These are phyloP conservation scores for Acanthochlamys bracteata DNA, from an alignment of 106 monocot genomes.

Conservation along the genomic window DNA sequence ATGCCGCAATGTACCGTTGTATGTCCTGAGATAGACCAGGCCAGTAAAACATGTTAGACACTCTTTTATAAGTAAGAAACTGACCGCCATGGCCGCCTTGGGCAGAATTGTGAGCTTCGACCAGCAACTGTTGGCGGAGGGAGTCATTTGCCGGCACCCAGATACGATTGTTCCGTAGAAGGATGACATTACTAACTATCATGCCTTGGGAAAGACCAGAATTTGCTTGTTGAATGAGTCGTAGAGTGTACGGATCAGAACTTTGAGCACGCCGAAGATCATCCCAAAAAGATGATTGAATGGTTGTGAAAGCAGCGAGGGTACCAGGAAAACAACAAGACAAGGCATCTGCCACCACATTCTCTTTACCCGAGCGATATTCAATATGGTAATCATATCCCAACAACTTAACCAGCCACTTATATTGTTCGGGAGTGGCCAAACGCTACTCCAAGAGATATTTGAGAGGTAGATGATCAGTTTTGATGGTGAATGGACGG, in stretches of 20 bases:
- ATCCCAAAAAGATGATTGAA: too few species aligned
- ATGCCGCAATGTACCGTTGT: background rate
- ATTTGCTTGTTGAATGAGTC: too few species aligned
- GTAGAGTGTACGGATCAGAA: too few species aligned
- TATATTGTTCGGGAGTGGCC: slow-evolving; percentile 4
- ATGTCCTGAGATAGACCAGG: background rate
- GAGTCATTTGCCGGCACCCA: background rate
- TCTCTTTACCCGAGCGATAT: background rate
- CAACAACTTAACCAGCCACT: slow-evolving; percentile 8
- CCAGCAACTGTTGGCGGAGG: background rate
- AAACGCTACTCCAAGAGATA: slow-evolving; percentile 2
- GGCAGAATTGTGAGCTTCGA: background rate
- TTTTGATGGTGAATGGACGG: slow-evolving; percentile 5
- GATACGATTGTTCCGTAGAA: background rate
- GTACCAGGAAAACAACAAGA: background rate
- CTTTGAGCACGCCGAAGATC: too few species aligned
- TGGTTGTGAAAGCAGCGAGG: too few species aligned
- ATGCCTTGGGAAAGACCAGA: too few species aligned
- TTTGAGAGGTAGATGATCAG: slow-evolving; percentile 5
- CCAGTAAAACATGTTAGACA: background rate
- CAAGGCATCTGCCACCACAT: background rate
- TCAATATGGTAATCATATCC: slow-evolving; percentile 9
- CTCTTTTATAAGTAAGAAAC: background rate
- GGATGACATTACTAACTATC: background rate
- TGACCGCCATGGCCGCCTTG: background rate